Conservation (phyloP, 495 filamentous ascomycete genomes). For the Aspergillus carlsbadensis region DNA sequence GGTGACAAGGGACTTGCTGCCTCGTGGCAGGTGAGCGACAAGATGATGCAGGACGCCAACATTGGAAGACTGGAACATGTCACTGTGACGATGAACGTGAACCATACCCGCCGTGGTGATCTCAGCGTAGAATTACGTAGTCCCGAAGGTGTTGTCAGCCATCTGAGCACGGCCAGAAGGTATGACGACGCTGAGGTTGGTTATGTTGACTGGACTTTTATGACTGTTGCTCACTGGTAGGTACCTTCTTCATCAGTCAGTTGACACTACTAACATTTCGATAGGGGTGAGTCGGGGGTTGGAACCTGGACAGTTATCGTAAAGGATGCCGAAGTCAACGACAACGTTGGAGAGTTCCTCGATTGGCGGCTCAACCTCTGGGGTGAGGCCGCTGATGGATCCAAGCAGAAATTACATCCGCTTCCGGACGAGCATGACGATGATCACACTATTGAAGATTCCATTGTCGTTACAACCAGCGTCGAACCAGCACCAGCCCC, state of each 20-base stretch:
- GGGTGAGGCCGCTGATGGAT: constrained; percentile 79
- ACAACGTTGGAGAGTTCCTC: constrained; percentile 69
- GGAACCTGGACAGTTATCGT: constrained; percentile 90
- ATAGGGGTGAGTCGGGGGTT: constrained; percentile 82
- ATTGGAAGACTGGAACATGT: constrained; percentile 87
- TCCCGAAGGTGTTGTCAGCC: constrained; percentile 76
- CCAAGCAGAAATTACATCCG: constrained; percentile 68
- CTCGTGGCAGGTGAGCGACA: constrained; percentile 70
- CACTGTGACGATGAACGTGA: constrained; percentile 95
- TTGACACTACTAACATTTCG: constrained; percentile 14
- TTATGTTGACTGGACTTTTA: constrained; percentile 98
- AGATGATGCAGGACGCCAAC: constrained; percentile 78
- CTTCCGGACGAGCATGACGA: constrained; percentile 85
- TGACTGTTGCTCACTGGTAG: constrained; percentile 96
- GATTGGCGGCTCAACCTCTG: constrained; percentile 96
- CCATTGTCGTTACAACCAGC: constrained; percentile 53
- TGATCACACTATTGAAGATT: constrained; percentile 66
- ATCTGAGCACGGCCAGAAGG: constrained; percentile 72
- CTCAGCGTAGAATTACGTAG: constrained; percentile 89
- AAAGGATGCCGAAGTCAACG: constrained; percentile 80
- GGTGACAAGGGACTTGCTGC: constrained; percentile 78
- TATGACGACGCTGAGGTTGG: constrained; percentile 62
- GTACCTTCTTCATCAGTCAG: constrained; percentile 22
- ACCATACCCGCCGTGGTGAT: constrained; percentile 83
- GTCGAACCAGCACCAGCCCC: constrained; percentile 45